Evolutionary conservation across 192 early-diverging fungal species (phyloP).

Genomic region (Coemansia asiatica): DNA sequence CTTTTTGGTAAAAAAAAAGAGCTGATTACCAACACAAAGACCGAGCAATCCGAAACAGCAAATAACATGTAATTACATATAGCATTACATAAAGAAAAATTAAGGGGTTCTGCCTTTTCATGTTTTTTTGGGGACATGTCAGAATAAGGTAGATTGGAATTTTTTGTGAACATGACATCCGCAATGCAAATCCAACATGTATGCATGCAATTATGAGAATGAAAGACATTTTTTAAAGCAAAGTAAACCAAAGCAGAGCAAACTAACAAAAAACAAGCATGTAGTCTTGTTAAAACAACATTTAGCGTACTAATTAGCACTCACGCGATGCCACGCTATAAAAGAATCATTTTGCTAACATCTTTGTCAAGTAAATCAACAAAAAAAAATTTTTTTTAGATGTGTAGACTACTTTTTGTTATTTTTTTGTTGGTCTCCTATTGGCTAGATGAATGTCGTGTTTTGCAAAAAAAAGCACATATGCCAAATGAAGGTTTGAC

Average conservation of each 20-base stretch:
- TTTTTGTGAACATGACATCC: neutral
- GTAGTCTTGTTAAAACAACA: neutral
- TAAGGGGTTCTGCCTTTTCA: neutral
- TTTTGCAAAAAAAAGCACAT: too few species aligned
- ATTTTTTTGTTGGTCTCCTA: neutral
- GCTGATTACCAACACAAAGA: neutral
- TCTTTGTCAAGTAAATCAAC: neutral
- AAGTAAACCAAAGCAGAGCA: neutral
- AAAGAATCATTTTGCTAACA: neutral
- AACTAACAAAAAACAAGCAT: neutral
- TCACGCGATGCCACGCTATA: neutral
- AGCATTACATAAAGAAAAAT: slow-evolving; percentile 2
- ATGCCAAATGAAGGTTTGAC: neutral
- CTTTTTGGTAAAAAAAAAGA: neutral
- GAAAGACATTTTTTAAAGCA: neutral
- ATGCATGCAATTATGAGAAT: neutral
- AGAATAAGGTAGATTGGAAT: neutral
- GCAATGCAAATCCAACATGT: slow-evolving; percentile 5
- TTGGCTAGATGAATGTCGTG: neutral
- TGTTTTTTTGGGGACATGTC: neutral
- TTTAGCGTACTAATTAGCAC: neutral
- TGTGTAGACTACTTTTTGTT: neutral
- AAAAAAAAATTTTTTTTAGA: neutral
- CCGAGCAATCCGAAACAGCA: neutral
- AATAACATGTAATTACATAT: neutral